Evolutionary conservation across 495 filamentous ascomycete genomes (phyloP), one percentile per base, ranked within the genome.

Genomic region (Amniculicola lignicola): DNA sequence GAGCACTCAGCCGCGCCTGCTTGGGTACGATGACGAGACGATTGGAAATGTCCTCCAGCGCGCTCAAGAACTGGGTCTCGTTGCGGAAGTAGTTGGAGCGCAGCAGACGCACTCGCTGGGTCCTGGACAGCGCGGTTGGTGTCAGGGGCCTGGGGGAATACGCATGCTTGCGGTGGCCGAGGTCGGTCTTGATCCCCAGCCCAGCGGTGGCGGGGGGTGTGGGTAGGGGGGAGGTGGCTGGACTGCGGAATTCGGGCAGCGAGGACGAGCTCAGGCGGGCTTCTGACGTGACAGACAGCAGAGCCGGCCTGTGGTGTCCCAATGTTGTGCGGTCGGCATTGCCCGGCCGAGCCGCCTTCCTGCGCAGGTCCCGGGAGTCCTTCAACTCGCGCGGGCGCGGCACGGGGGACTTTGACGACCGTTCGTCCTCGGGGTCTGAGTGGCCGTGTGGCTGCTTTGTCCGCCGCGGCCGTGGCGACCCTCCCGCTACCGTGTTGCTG

Each of bases 41-140:
- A 65, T 87, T 87, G 10, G 86, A 89, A 50, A 89, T 89, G 64
- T 84, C 83, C 63, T 88, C 85, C 9, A 89, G 74, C 14, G 86
- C 86, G 7, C 79, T 77, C 31, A 89, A 62, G 65, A 89, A 86
- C 46, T 84, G 82, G 1, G 83, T 88, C 66, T 89, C 78, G 49
- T 79, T 83, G 5, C 84, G 77, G 63, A 87, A 89, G 57, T 89
- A 89, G 64, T 89, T 87, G 51, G 86, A 79, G 51, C 82, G 73
- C 43, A 89, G 67, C 29, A 87, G 69, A 48, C 79, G 79, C 31
- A 77, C 74, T 64, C 83, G 86, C 65, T 86, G 81, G 3, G 65
- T 63, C 12, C 57, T 57, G 15, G 75, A 76, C 69, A 88, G 69
- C 11, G 80, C 71, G 6, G 76, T 77, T 14, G 82, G 77, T 24